Base-by-base conservation (phyloP, 768 basidiomycete genomes). In the Brasilioporus rufonigricans region DNA sequence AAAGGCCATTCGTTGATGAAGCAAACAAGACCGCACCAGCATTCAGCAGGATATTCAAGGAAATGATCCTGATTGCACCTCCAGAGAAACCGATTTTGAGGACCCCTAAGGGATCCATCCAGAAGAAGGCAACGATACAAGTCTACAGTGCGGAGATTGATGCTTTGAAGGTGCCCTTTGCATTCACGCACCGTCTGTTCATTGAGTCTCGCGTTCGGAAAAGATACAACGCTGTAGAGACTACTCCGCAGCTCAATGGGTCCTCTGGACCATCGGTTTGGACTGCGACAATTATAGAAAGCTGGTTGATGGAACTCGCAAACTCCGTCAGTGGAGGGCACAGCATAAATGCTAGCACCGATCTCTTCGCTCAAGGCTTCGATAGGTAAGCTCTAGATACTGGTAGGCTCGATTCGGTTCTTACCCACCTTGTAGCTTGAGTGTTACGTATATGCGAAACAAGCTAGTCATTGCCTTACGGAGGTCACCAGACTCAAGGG, bases 51-150 rank as follows among this genome's bases (percentile, higher is more conserved):
- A 70, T 79, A 10, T 79, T 76, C 70, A 78, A 77, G 61, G 77
- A 82, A 61, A 77, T 81, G 79, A 80, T 82, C 40, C 38, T 81
- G 18, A 62, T 81, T 18, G 63, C 77, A 58, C 62, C 0, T 45
- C 67, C 19, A n/a, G 66, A 62, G 1, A 77, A 77, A 52, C 80
- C 80, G 0, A 61, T 82, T 24, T 57, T 66, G 7, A 71, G 75
- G 43, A 67, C 78, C 1, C 68, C 64, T 1, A 72, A 72, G 38
- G 71, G 66, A 2, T 70, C 61, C 5, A 55, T 66, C 5, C 60
- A 55, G 35, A 53, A 56, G 27, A 60, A 66, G 23, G 56, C 32
- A 0, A 50, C 58, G 0, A 16, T 68, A 13, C 56, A 65, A 2
- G 58, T n/a, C 16, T 72, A 72, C n/a, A 51, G 56, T 31, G 5